Evolutionary conservation across 2,329 filamentous ascomycete genomes (phyloP), one percentile per base, ranked within the genome.

Genomic region (Colletotrichum kahawae): DNA sequence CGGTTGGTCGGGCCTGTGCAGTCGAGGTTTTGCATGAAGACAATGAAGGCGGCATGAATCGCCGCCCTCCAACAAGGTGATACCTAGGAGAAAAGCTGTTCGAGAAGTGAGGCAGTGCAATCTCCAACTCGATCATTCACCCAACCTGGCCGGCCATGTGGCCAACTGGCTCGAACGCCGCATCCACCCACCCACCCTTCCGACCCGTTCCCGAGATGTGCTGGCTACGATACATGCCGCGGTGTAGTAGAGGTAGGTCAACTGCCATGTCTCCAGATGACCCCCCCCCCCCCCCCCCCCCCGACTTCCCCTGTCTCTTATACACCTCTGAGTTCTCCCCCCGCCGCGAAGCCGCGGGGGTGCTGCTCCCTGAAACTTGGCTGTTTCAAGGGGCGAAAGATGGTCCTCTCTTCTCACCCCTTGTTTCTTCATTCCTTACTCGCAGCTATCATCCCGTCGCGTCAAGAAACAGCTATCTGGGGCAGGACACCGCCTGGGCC

Each of bases 51-150:
- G 65, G 65, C 57, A 69, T 69, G 34, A 48, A 69, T 69, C 65
- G 57, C 70, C 56, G 14, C 33, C 24, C 14, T 29, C 21, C 36
- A 43, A 72, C 70, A 72, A 72, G 70, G 70, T 72, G 67, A 56
- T 34, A 36, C 68, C 68, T 31, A 24, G 67, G 34, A 36, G n/a
- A 29, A 27, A 54, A 34, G 33, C 34, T 38, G 68, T 62, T 67
- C 36, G 54, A 62, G 56, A 56, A 67, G 33, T 62, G 70, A 72
- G 72, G 72, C 72, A 71, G 72, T 72, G 72, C 68, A 67, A 43
- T 21, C n/a, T 33, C 36, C 29, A 56, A 67, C 21, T 67, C 60
- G 18, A 65, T 31, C 38, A 31, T 38, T 38, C 48, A 59, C 29
- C 9, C 18, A 36, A 57, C 34, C 63, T 14, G 36, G 48, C 10